phyloP scores from a whole-genome alignment of 371 early-diverging fungal genomes.

The Circinella umbellata region DNA sequence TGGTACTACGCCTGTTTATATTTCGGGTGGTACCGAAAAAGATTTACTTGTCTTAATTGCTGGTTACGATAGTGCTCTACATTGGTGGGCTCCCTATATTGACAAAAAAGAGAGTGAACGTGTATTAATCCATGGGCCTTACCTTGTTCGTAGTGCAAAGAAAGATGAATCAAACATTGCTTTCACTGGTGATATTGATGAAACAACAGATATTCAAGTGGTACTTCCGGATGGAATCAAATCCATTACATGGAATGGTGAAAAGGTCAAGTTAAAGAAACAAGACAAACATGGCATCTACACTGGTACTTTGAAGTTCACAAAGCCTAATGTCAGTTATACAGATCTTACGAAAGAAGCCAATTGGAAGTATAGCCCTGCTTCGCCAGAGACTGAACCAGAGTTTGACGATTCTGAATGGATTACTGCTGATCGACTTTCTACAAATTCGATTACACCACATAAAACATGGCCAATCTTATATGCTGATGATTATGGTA shows the following conservation, averaged over 20 bases:
- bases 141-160: constrained; percentile 26
- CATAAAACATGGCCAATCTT: constrained; percentile 25
- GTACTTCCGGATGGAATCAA: constrained; percentile 17
- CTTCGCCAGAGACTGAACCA: constrained; percentile 24
- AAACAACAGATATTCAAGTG: constrained; percentile 19
- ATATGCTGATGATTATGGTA: constrained; percentile 33
- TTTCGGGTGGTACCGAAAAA: not conserved
- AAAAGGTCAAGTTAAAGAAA: constrained; percentile 10
- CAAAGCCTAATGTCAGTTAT: constrained; percentile 1
- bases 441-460: constrained; percentile 21
- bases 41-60: constrained; percentile 22
- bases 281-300: constrained; percentile 14
- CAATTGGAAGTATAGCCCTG: constrained; percentile 28
- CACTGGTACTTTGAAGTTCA: constrained; percentile 18
- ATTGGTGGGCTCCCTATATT: constrained; percentile 26
- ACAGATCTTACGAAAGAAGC: constrained; percentile 17
- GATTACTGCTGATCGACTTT: constrained; percentile 18
- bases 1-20: constrained; percentile 16
- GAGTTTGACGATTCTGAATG: constrained; percentile 29
- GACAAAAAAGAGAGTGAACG: not conserved
- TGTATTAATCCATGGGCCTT: constrained; percentile 26
- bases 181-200: constrained; percentile 25
- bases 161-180: not conserved
- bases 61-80: constrained; percentile 21
- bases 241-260: constrained; percentile 21